Evolutionary conservation across 2,329 filamentous ascomycete species (phyloP), one percentile per base, ranked within the genome.

Genomic region (Diaporthe eres): DNA sequence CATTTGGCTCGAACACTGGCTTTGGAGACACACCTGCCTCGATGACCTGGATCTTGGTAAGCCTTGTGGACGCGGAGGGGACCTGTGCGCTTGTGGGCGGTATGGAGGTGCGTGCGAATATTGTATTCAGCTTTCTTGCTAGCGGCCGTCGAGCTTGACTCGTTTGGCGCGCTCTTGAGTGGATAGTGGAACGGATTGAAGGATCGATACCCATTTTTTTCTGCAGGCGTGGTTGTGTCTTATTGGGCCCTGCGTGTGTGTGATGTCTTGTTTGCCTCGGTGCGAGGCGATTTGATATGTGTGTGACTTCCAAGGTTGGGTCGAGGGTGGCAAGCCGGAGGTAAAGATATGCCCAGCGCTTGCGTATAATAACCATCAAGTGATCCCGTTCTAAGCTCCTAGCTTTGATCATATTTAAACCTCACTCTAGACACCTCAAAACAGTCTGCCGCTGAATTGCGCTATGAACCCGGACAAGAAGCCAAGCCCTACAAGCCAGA

Each of bases 201-300:
- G 71, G 58, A 65, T 55, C 49, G 71, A 73, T 73, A 73, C 71
- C 71, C 71, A 55, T 34, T 44, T 47, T 31, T 25, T 37, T 31
- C n/a, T 37, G 28, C 47, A 39, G 12, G 25, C 47, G 28, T 19
- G 12, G 44, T 25, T n/a, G 37, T 63, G 71, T 65, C 19, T 51
- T 10, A 51, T 31, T 19, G 22, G 19, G 34, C 19, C 17, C 44
- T 49, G 10, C 28, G 17, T 39, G 37, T 5, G 37, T 15, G 47
- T 55, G 34, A 65, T 44, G 19, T 44, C 8, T 47, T 47, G 19
- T 25, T 61, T 34, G 34, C 12, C 8, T 51, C 19, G 12, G 47
- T 63, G 49, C 10, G 34, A 39, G 17, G 47, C 8, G n/a, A 28
- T 28, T 13, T 70, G 19, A 37, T 22, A 22, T 42, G 49, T 42